phyloP scores from a whole-genome alignment of 1,284 basidiomycete species.

The Gymnopus androsaceus region DNA sequence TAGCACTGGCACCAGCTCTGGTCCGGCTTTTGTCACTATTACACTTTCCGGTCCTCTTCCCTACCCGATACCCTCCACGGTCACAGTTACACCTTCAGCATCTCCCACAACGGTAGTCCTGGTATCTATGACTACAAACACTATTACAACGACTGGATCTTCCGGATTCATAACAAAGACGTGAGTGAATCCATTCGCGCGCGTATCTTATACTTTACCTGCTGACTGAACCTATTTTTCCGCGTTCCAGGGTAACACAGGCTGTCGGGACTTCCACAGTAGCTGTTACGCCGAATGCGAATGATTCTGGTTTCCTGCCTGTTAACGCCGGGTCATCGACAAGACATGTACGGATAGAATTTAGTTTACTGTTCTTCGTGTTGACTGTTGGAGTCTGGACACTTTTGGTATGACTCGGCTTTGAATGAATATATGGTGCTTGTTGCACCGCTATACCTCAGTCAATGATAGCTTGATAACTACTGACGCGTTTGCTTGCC shows the following conservation, averaged over 20 bases:
- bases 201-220: neutral
- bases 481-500: too few relatives aligned
- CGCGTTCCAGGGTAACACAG: conserved; percentile 3
- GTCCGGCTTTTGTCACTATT: conserved; percentile 18
- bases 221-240: neutral
- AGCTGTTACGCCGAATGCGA: conserved; percentile 19
- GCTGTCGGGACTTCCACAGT: conserved; percentile 18
- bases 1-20: neutral
- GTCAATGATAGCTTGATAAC: too few relatives aligned
- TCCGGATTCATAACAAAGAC: conserved; percentile 16
- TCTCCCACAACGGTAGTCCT: conserved; percentile 19
- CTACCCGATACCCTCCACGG: conserved; percentile 12
- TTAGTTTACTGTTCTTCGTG: conserved; percentile 5
- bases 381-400: conserved; percentile 6
- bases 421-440: too few relatives aligned
- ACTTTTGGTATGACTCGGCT: neutral
- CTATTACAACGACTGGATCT: conserved; percentile 19
- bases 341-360: neutral
- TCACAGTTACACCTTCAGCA: conserved; percentile 17
- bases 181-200: conserved; percentile 19
- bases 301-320: conserved; percentile 31
- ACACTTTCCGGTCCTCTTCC: conserved; percentile 20
- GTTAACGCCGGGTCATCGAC: conserved; percentile 26
- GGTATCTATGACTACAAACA: conserved; percentile 23
- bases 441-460: too few relatives aligned